Conservation (phyloP, 2,329 filamentous ascomycete genomes). For the Aureobasidium pullulans region DNA sequence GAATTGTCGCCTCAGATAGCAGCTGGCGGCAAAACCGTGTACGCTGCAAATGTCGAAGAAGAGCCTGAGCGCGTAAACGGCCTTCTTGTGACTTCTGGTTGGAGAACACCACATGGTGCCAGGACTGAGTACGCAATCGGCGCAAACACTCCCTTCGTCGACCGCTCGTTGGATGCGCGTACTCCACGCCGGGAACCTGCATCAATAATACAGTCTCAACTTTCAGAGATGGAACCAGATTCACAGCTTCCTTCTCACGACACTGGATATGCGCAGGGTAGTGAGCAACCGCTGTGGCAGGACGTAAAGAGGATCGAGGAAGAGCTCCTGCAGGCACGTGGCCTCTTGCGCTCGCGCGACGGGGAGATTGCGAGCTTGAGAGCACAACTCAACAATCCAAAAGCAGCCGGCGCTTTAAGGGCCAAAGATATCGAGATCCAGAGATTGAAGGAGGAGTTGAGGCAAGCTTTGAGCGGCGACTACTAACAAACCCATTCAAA, state of each 20-base stretch:
- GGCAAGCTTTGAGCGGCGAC: neutral
- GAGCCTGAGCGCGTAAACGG: neutral
- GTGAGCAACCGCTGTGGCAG: neutral
- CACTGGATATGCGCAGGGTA: neutral
- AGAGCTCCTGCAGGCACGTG: neutral
- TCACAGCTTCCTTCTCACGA: neutral
- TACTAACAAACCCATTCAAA: too few species aligned
- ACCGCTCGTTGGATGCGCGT: neutral
- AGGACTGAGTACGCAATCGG: neutral
- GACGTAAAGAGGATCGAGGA: neutral
- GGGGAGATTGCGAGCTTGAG: conserved; percentile 2
- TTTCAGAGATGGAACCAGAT: neutral
- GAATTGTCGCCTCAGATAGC: neutral
- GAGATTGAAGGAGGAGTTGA: conserved; percentile 1
- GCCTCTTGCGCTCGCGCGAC: neutral
- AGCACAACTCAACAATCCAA: neutral
- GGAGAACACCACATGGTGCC: neutral
- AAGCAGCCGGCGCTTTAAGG: neutral
- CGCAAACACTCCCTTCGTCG: neutral
- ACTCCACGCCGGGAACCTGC: neutral
- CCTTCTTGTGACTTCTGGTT: neutral
- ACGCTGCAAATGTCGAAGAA: neutral
- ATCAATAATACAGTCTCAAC: neutral
- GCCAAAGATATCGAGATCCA: neutral
- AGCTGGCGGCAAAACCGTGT: conserved; percentile 4